Percentiles rank a stretch among this genome's conserved stretches.
phyloP scores from a whole-genome alignment of 306 rosid genomes.

The Erythrophleum fordii region DNA sequence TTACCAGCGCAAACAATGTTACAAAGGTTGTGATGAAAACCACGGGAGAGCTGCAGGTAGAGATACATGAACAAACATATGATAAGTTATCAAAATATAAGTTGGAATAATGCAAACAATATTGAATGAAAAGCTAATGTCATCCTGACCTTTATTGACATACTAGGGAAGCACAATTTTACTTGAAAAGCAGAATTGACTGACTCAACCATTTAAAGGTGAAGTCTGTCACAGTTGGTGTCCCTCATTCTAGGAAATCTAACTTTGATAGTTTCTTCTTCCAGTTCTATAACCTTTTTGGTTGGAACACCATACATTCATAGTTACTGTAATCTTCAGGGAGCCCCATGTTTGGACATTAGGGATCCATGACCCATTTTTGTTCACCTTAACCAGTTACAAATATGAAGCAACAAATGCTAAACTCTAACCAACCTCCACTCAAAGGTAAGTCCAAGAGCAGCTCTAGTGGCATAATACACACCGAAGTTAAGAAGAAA shows the following conservation, averaged over 20 bases:
- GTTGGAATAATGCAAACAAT: neutral
- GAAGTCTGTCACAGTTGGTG: neutral
- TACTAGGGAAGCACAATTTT: constrained; percentile 22
- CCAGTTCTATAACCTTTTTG: constrained; percentile 10
- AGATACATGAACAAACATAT: constrained; percentile 35
- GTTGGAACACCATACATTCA: constrained; percentile 7
- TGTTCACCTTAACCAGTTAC: constrained; percentile 27
- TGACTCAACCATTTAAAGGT: constrained; percentile 14
- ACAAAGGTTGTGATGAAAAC: constrained; percentile 90
- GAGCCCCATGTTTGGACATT: constrained; percentile 31
- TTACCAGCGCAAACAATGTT: constrained; percentile 91
- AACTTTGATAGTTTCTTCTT: constrained; percentile 22
- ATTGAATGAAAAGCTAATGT: constrained; percentile 16
- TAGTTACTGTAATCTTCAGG: neutral
- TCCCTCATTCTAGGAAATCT: constrained; percentile 12
- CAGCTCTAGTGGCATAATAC: constrained; percentile 92
- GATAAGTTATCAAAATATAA: constrained; percentile 18
- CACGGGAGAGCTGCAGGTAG: constrained; percentile 84
- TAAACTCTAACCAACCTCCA: constrained; percentile 77
- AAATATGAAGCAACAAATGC: constrained; percentile 20
- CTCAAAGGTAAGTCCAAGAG: constrained; percentile 91
- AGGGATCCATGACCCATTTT: neutral
- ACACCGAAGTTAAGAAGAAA: constrained; percentile 97
- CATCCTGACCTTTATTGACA: constrained; percentile 20
- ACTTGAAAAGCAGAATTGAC: constrained; percentile 13